A percentile compares a stretch with the other conserved stretches of the same genome.
Conservation (phyloP, 2,329 filamentous ascomycete species). For the Exophiala sp. region DNA sequence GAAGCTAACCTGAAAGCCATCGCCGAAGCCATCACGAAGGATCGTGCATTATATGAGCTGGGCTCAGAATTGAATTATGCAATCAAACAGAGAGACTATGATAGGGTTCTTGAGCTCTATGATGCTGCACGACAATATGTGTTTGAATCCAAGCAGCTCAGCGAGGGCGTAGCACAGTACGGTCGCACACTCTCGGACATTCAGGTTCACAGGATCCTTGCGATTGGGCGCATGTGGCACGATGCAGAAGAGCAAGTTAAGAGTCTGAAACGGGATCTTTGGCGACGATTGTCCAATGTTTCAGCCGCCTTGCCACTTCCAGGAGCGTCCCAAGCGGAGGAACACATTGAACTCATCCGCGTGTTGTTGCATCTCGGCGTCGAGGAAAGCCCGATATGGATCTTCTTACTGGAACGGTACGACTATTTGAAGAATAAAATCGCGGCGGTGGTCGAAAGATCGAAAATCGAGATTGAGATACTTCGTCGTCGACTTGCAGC, state of each 20-base stretch:
- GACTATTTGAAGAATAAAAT: conserved; percentile 88
- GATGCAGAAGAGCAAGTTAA: conserved; percentile 87
- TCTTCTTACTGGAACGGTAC: conserved; percentile 88
- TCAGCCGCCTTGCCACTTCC: conserved; percentile 56
- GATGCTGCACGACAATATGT: conserved; percentile 76
- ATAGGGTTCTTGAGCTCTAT: conserved; percentile 82
- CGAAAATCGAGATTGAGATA: conserved; percentile 88
- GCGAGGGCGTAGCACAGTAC: conserved; percentile 52
- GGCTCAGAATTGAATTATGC: conserved; percentile 73
- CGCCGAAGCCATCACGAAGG: conserved; percentile 69
- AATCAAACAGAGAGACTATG: conserved; percentile 88
- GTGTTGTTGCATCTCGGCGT: conserved; percentile 90
- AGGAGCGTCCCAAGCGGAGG: conserved; percentile 59
- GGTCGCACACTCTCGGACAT: conserved; percentile 64
- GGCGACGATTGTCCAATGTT: conserved; percentile 71
- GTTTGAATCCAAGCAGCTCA: conserved; percentile 70
- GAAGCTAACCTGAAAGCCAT: conserved; percentile 82
- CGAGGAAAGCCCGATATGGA: conserved; percentile 93
- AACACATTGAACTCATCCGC: conserved; percentile 88
- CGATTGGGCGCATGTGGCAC: conserved; percentile 91
- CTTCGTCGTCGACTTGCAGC: conserved; percentile 75
- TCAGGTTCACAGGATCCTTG: conserved; percentile 79
- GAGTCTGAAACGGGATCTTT: conserved; percentile 81
- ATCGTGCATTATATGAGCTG: conserved; percentile 78
- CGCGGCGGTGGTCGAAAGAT: conserved; percentile 73